Percentiles rank a stretch among this genome's conserved stretches.
Evolutionary conservation across 345 rosid genomes (phyloP).

Genomic region (Aethionema arabicum): DNA sequence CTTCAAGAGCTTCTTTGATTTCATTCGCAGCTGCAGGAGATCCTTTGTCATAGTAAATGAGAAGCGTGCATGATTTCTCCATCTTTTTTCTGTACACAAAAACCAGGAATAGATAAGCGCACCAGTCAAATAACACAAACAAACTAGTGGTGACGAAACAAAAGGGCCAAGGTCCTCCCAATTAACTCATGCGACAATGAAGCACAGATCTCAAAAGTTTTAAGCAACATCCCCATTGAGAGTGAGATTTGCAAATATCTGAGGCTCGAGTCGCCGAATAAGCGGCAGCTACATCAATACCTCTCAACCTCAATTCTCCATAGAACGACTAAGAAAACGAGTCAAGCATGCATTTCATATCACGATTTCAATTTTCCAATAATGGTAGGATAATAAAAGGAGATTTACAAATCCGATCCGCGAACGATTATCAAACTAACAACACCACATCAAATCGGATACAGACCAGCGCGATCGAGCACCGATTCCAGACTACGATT

Average conservation of each 20-base stretch:
- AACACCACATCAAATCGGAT: neutral
- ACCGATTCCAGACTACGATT: neutral
- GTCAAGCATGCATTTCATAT: slow-evolving; percentile 3
- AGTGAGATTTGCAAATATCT: neutral
- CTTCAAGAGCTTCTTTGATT: slow-evolving; percentile 95
- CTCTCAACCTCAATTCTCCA: slow-evolving; percentile 2
- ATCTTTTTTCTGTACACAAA: slow-evolving; percentile 33
- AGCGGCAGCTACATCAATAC: slow-evolving; percentile 1
- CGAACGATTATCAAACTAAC: neutral
- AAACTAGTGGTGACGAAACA: neutral
- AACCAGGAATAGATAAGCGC: neutral
- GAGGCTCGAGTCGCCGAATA: slow-evolving; percentile 5
- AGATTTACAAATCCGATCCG: slow-evolving; percentile 21
- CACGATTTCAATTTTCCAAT: slow-evolving; percentile 6
- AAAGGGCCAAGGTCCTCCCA: neutral
- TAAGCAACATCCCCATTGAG: neutral
- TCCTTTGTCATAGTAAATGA: slow-evolving; percentile 84
- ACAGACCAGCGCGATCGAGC: slow-evolving; percentile 8
- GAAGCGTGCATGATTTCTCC: slow-evolving; percentile 90
- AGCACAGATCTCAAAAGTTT: slow-evolving; percentile 13
- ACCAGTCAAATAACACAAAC: neutral
- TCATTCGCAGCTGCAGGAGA: slow-evolving; percentile 79
- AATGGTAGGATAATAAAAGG: neutral
- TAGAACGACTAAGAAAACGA: neutral
- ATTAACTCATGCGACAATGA: neutral